These are phyloP conservation scores for Neurospora terricola DNA, from an alignment of 495 filamentous ascomycete genomes.

Conservation along the genomic window DNA sequence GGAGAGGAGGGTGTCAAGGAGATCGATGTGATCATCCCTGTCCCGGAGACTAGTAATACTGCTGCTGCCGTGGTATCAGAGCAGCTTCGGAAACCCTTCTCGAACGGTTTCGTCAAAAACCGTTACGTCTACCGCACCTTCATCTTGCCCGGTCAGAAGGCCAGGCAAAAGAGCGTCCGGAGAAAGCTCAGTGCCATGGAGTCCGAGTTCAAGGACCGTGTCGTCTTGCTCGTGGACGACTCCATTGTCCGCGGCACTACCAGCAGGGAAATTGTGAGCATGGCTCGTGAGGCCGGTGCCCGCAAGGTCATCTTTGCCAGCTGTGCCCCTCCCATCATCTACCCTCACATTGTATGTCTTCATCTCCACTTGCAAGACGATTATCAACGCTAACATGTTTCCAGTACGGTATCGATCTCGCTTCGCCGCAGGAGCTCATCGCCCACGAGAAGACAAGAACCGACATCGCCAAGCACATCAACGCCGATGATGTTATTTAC, in stretches of 20 bases:
- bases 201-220: conserved; percentile 75
- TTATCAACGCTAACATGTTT: neutral
- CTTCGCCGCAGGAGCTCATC: conserved; percentile 71
- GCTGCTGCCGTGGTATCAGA: conserved; percentile 74
- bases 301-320: conserved; percentile 84
- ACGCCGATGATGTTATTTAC: conserved; percentile 87
- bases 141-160: conserved; percentile 85
- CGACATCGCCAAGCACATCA: conserved; percentile 70
- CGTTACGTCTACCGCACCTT: conserved; percentile 94
- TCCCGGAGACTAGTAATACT: conserved; percentile 49
- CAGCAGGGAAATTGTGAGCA: conserved; percentile 79
- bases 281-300: conserved; percentile 88
- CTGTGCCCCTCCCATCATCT: conserved; percentile 76
- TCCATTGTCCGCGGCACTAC: conserved; percentile 92
- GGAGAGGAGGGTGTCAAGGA: conserved; percentile 66
- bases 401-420: conserved; percentile 81
- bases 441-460: conserved; percentile 63
- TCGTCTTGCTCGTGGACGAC: conserved; percentile 84
- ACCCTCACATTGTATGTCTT: conserved; percentile 36
- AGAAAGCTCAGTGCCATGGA: conserved; percentile 77
- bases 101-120: conserved; percentile 74
- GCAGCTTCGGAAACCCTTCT: conserved; percentile 68
- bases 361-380: neutral
- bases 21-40: conserved; percentile 60
- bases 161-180: conserved; percentile 68